phyloP scores from a whole-genome alignment of 257 asterid genomes.

The Hygrophila difformis region DNA sequence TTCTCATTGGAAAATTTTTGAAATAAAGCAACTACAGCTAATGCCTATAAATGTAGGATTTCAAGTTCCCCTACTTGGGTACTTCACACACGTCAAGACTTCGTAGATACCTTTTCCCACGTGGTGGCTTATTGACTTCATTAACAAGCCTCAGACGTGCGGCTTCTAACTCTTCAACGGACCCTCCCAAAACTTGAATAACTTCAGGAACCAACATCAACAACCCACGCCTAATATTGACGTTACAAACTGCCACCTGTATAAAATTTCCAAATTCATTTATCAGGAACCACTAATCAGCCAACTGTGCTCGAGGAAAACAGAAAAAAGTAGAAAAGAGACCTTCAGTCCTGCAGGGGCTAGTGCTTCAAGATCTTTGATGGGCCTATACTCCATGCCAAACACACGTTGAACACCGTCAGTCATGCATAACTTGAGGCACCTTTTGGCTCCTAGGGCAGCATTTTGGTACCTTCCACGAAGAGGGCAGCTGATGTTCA shows the following conservation, averaged over 20 bases:
- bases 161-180: constrained; percentile 73
- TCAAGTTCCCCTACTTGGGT: neutral
- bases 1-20: neutral
- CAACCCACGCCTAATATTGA: constrained; percentile 72
- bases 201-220: constrained; percentile 93
- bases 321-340: neutral
- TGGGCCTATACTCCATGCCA: constrained; percentile 95
- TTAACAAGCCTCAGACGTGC: constrained; percentile 72
- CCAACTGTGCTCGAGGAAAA: neutral
- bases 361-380: constrained; percentile 65
- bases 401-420: constrained; percentile 91
- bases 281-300: constrained; percentile 12
- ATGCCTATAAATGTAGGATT: neutral
- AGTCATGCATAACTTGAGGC: constrained; percentile 88
- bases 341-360: constrained; percentile 90
- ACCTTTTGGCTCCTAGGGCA: constrained; percentile 73
- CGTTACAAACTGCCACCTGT: constrained; percentile 76
- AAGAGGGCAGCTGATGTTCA: constrained; percentile 74
- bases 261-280: neutral
- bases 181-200: constrained; percentile 74
- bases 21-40: neutral
- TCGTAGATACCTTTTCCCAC: constrained; percentile 67
- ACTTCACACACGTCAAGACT: neutral
- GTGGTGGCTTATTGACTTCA: constrained; percentile 91
- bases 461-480: constrained; percentile 74